A percentile compares a stretch with the other conserved stretches of the same genome.
These are phyloP conservation scores for Chlorella sorokiniana DNA, from an alignment of 139 green algal species.

Conservation along the genomic window DNA sequence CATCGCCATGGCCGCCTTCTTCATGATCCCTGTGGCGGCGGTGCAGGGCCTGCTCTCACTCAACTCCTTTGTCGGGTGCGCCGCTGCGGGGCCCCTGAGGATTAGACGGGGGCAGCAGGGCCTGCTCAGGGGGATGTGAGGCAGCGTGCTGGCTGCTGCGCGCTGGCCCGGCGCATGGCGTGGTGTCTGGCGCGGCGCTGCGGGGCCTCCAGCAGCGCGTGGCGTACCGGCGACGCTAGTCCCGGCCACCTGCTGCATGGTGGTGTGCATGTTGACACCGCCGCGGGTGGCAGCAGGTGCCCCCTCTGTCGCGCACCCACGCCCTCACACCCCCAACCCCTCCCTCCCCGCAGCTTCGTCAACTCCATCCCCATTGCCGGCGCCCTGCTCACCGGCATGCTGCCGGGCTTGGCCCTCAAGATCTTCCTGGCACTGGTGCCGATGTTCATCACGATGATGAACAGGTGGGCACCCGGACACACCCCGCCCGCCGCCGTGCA, in stretches of 20 bases:
- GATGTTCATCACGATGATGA: slow-evolving; percentile 23
- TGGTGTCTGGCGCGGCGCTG: too few species aligned
- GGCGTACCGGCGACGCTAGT: too few species aligned
- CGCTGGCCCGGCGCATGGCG: too few species aligned
- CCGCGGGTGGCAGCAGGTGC: too few species aligned
- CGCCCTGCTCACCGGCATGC: slow-evolving; percentile 52
- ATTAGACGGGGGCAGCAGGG: too few species aligned
- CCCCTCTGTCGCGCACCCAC: too few species aligned
- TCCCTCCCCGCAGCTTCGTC: slow-evolving; percentile 20
- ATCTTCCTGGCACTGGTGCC: slow-evolving; percentile 31
- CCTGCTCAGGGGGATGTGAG: too few species aligned
- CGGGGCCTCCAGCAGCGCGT: too few species aligned
- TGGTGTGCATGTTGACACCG: too few species aligned
- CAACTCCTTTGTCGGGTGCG: slow-evolving; percentile 27
- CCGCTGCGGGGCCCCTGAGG: too few species aligned
- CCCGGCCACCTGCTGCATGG: too few species aligned
- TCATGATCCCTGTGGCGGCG: slow-evolving; percentile 49
- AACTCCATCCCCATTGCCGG: slow-evolving; percentile 41
- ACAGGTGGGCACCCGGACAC: not conserved
- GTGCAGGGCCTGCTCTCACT: slow-evolving; percentile 42
- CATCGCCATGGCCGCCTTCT: slow-evolving; percentile 52
- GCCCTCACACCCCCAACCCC: not conserved
- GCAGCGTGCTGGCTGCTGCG: too few species aligned
- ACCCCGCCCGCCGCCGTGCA: not conserved
- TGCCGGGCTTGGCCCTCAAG: slow-evolving; percentile 67